Conservation (phyloP, 78 protist species). For the Polysphondylium violaceum region DNA sequence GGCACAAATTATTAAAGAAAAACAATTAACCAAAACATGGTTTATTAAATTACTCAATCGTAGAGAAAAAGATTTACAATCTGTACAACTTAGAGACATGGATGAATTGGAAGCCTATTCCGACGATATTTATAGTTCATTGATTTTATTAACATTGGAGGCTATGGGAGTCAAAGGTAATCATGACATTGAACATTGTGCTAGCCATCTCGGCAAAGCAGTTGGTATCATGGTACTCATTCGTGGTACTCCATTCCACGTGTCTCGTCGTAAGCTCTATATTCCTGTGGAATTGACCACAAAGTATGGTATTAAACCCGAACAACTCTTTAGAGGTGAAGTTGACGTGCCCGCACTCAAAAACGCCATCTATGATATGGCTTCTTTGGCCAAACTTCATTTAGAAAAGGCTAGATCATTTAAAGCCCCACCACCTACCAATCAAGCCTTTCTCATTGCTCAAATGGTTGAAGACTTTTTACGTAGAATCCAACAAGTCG, state of each 20-base stretch:
- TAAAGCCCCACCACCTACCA: slow-evolving; percentile 9
- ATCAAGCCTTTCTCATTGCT: slow-evolving; percentile 35
- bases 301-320: slow-evolving; percentile 54
- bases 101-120: slow-evolving; percentile 58
- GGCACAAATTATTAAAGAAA: slow-evolving; percentile 70
- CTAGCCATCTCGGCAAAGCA: slow-evolving; percentile 63
- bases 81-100: slow-evolving; percentile 42
- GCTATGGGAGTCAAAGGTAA: slow-evolving; percentile 38
- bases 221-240: slow-evolving; percentile 55
- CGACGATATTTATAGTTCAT: slow-evolving; percentile 59
- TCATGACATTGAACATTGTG: slow-evolving; percentile 55
- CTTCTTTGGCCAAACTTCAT: slow-evolving; percentile 46
- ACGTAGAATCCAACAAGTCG: slow-evolving; percentile 14
- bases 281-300: slow-evolving; percentile 56
- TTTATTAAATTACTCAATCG: slow-evolving; percentile 59
- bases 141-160: slow-evolving; percentile 40
- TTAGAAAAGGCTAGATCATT: slow-evolving; percentile 51
- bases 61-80: slow-evolving; percentile 46
- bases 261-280: slow-evolving; percentile 26
- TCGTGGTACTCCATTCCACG: slow-evolving; percentile 55
- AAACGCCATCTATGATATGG: slow-evolving; percentile 73
- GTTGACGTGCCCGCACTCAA: slow-evolving; percentile 4
- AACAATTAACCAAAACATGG: slow-evolving; percentile 70
- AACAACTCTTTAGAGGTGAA: slow-evolving; percentile 42
- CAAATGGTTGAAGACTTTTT: slow-evolving; percentile 49